Evolutionary conservation across 805 yeast genomes (phyloP).

Genomic region (Hanseniaspora lindneri): DNA sequence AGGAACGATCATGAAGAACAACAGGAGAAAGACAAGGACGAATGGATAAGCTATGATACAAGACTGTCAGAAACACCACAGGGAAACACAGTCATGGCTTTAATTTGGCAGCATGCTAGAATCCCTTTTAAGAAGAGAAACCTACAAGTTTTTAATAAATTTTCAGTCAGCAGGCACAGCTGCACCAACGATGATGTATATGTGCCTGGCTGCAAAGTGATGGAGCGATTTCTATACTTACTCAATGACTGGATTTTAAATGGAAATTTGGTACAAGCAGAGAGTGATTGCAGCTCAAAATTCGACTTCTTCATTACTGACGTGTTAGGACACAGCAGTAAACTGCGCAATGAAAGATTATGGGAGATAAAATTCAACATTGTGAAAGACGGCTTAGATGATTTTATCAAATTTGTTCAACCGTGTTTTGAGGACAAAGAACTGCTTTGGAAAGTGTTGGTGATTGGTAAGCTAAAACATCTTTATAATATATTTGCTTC

Average conservation of each 20-base stretch:
- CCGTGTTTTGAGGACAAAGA: conserved; percentile 31
- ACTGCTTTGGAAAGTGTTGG: conserved; percentile 42
- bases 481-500: conserved; percentile 29
- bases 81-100: conserved; percentile 4
- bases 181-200: neutral
- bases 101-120: conserved; percentile 13
- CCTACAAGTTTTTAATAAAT: neutral
- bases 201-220: neutral
- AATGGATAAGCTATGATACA: conserved; percentile 14
- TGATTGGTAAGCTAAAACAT: conserved; percentile 77
- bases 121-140: conserved; percentile 7
- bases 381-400: conserved; percentile 61
- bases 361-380: conserved; percentile 69
- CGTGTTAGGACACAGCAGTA: conserved; percentile 6
- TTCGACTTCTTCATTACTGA: conserved; percentile 15
- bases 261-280: conserved; percentile 2
- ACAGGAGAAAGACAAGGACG: conserved; percentile 2
- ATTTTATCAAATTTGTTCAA: conserved; percentile 40
- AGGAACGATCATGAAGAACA: neutral
- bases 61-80: conserved; percentile 15
- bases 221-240: conserved; percentile 7
- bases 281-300: conserved; percentile 7
- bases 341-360: conserved; percentile 41
- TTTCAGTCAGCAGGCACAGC: neutral
- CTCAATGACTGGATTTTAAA: conserved; percentile 7